These are phyloP conservation scores for Vitis hybrid DNA, from an alignment of 177 flowering plant species.

Conservation along the genomic window DNA sequence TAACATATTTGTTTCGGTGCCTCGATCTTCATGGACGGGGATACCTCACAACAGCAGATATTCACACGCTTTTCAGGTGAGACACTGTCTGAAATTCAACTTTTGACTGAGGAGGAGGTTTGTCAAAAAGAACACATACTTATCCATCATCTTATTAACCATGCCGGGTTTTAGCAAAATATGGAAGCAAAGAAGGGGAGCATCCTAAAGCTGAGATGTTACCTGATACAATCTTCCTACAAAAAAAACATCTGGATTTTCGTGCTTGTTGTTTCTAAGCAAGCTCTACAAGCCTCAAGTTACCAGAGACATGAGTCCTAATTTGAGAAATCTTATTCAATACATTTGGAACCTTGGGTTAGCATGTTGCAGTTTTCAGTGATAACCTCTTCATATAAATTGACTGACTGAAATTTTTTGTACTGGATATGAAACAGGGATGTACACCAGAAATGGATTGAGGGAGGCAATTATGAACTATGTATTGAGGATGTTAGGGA, in stretches of 20 bases:
- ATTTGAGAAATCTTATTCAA: not conserved
- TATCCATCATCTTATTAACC: too few species aligned
- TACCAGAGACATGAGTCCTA: slow-evolving; percentile 37
- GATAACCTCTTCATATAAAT: not conserved
- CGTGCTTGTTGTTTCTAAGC: slow-evolving; percentile 61
- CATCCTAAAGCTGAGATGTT: slow-evolving; percentile 54
- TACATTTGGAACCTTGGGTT: too few species aligned
- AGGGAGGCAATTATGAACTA: slow-evolving; percentile 96
- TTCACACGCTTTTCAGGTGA: slow-evolving; percentile 95
- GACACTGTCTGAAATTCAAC: not conserved
- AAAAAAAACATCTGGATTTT: slow-evolving; percentile 45
- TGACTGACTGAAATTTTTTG: not conserved
- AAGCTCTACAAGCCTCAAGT: slow-evolving; percentile 61
- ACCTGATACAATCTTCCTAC: slow-evolving; percentile 75
- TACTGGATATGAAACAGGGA: slow-evolving; percentile 51
- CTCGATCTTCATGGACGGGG: slow-evolving; percentile 95
- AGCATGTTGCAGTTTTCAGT: not conserved
- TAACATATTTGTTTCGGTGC: slow-evolving; percentile 87
- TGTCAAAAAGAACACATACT: too few species aligned
- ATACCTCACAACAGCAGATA: slow-evolving; percentile 88
- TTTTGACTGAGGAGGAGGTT: too few species aligned
- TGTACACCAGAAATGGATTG: slow-evolving; percentile 98
- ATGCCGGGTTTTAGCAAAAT: not conserved
- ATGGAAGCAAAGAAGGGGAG: slow-evolving; percentile 77
- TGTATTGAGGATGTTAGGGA: slow-evolving; percentile 96